Conservation (phyloP, 768 basidiomycete species). For the Mycena leptocephala region DNA sequence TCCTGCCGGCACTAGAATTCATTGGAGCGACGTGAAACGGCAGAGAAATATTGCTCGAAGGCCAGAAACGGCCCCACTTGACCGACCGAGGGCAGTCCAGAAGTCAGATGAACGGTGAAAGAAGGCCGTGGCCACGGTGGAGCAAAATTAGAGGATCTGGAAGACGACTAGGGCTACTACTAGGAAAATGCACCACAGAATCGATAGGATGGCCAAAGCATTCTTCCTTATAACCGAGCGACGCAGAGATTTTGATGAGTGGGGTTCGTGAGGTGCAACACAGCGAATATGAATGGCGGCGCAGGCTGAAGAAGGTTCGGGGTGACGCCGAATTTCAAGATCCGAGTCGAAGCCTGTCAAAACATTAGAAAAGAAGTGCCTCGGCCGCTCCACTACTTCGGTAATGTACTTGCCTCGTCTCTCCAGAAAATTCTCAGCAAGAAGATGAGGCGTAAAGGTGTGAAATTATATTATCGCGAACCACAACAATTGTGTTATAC, state of each 20-base stretch:
- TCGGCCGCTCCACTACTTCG: too few relatives aligned
- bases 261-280: background rate
- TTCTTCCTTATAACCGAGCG: too few relatives aligned
- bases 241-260: too few relatives aligned
- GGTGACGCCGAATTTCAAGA: background rate
- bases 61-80: slow-evolving; percentile 25
- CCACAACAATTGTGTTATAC: background rate
- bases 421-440: too few relatives aligned
- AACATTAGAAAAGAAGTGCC: background rate
- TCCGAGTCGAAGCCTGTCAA: slow-evolving; percentile 17
- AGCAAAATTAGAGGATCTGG: background rate
- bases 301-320: background rate
- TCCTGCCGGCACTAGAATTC: background rate
- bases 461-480: background rate
- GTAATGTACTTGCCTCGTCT: too few relatives aligned
- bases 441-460: too few relatives aligned
- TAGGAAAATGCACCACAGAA: background rate
- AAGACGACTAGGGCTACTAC: background rate
- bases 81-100: slow-evolving; percentile 21
- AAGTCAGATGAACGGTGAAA: slow-evolving; percentile 28
- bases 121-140: slow-evolving; percentile 29
- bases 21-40: background rate
- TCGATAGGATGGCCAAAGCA: background rate
- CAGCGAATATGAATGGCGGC: background rate
- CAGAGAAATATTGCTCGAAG: background rate